Evolutionary conservation across 2,329 filamentous ascomycete genomes (phyloP), one percentile per base, ranked within the genome.

Genomic region (Hymenoscyphus occultus): DNA sequence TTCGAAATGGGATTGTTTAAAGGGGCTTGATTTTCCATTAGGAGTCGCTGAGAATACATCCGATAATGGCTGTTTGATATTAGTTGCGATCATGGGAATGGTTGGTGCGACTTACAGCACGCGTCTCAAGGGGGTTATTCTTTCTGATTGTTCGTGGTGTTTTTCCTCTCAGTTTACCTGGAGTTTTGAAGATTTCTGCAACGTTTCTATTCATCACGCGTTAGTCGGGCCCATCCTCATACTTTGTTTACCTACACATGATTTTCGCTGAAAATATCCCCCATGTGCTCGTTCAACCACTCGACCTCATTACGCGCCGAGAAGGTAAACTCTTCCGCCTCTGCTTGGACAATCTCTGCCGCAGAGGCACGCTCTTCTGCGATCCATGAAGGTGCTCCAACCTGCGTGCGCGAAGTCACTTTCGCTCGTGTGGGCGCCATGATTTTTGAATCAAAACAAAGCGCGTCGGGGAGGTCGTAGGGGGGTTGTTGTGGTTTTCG

Each of bases 251-350:
- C 90, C 74, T 86, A 97, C 95, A 93, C 86, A 78, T 93, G 87
- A 74, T 93, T 90, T 72, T 90, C 88, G 73, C 88, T 90, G 76
- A 98, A 96, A 74, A 99, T 92, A 69, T 96, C 92, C 60, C 87
- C 87, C 94, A 99, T 97, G 77, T 99, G 95, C 80, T 98, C 95
- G 75, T 99, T 98, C 72, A 99, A 82, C 95, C 95, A 99, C 76
- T 98, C 93, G 74, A 98, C 82, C 77, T 99, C 95, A 78, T 98
- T 96, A 65, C 91, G 87, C 68, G 92, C 93, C 39, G 93, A 92
- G 79, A 91, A 98, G 56, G 91, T 87, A 75, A 98, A 96, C 79
- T 99, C 96, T 71, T 98, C 94, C 63, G 91, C 85, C 77, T 98
- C 95, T 64, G 92, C 86, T 58, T 90, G 84, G 16, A 90, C 85